phyloP scores from a whole-genome alignment of 2,329 filamentous ascomycete genomes.

The Penicillium sp. region DNA sequence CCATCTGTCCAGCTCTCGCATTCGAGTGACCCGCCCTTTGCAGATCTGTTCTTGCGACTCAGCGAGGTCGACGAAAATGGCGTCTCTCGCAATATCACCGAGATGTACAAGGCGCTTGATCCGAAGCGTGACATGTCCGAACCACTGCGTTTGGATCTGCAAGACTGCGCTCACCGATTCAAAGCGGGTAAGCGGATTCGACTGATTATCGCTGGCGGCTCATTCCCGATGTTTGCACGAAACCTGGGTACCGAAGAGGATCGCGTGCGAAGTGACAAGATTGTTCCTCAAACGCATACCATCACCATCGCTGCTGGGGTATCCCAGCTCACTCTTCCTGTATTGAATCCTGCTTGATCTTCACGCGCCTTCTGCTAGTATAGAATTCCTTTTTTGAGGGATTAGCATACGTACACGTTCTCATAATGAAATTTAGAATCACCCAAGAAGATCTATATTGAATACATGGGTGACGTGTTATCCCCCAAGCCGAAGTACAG shows the following conservation, averaged over 20 bases:
- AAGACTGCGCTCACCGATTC: slow-evolving; percentile 17
- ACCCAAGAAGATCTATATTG: slow-evolving; percentile 5
- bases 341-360: not conserved
- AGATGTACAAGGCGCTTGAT: slow-evolving; percentile 13
- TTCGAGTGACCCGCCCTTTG: slow-evolving; percentile 14
- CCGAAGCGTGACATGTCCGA: slow-evolving; percentile 11
- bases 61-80: slow-evolving; percentile 13
- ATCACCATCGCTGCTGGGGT: slow-evolving; percentile 11
- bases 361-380: not conserved
- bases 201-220: slow-evolving; percentile 14
- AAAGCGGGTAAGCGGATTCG: slow-evolving; percentile 9
- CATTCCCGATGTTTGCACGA: slow-evolving; percentile 19
- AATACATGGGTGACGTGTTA: not conserved
- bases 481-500: no score
- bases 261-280: slow-evolving; percentile 10
- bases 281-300: slow-evolving; percentile 11
- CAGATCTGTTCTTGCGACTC: slow-evolving; percentile 15
- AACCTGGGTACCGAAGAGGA: slow-evolving; percentile 14
- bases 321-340: slow-evolving; percentile 12
- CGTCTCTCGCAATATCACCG: slow-evolving; percentile 15
- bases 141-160: slow-evolving; percentile 5
- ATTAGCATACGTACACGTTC: not conserved
- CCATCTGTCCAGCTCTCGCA: slow-evolving; percentile 13
- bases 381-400: not conserved
- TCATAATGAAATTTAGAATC: not conserved